A percentile compares a stretch with the other conserved stretches of the same genome.
Conservation (phyloP, 148 eudicot species). For the Spergularia marina region DNA sequence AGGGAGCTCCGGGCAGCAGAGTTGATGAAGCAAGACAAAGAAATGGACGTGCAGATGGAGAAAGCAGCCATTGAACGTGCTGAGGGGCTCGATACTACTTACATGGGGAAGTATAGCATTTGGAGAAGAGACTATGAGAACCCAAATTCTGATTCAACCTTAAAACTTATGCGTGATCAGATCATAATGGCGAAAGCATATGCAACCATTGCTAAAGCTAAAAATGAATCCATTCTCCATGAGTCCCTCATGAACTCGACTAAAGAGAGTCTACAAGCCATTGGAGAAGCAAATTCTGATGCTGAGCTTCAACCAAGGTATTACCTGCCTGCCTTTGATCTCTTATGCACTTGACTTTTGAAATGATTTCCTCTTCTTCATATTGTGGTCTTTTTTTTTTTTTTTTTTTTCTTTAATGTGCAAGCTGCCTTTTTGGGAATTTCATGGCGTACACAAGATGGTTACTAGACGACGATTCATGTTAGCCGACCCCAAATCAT, state of each 20-base stretch:
- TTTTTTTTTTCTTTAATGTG: background rate
- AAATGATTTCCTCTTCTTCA: conserved; percentile 10
- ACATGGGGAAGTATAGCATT: conserved; percentile 76
- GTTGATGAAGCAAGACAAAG: conserved; percentile 63
- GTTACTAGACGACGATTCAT: no score
- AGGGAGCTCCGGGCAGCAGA: conserved; percentile 70
- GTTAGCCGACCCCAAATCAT: no score
- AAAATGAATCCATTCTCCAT: conserved; percentile 62
- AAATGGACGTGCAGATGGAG: conserved; percentile 62
- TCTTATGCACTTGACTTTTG: conserved; percentile 15
- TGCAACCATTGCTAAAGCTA: conserved; percentile 85
- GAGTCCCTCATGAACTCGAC: conserved; percentile 65
- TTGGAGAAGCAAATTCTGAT: conserved; percentile 85
- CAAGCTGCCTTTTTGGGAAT: conserved; percentile 15
- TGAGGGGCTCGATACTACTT: conserved; percentile 66
- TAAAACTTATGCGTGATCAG: conserved; percentile 96
- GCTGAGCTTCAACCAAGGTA: conserved; percentile 82
- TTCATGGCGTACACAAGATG: no score
- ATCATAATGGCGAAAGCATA: conserved; percentile 96
- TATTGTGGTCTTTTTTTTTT: background rate
- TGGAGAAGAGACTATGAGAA: conserved; percentile 93
- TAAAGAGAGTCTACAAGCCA: conserved; percentile 52
- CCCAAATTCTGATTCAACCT: conserved; percentile 86
- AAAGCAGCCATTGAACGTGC: conserved; percentile 81
- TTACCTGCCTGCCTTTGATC: conserved; percentile 10